Evolutionary conservation across 2,329 filamentous ascomycete species (phyloP), one percentile per base, ranked within the genome.

Genomic region (Sarocladium brachiariae): DNA sequence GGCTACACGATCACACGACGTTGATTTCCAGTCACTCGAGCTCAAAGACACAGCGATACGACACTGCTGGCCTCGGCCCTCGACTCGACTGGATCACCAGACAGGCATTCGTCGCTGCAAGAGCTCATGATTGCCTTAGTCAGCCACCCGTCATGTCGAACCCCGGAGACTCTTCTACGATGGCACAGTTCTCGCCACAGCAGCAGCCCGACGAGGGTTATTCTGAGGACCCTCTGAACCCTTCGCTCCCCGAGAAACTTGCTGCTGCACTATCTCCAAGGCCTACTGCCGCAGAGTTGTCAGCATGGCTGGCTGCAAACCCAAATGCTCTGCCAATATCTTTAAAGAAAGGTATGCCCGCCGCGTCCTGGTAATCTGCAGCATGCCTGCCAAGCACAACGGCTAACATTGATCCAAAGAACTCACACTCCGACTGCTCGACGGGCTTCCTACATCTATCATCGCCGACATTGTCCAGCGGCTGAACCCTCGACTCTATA

Each of bases 401-500:
- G 11, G 2, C 45, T 27, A 13, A 47, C 25, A 47, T 30, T 4
- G 4, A 25, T 47, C 33, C n/a, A 21, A 45, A 95, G 90, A 92
- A 64, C 80, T 95, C 57, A 86, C 87, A 35, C 89, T 92, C 70
- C 77, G 81, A 41, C 77, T 96, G 21, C 75, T 96, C 51, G 80
- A 85, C 52, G 84, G 86, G 51, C 75, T 96, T 24, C 87, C 87
- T 16, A 95, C 89, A 1, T 87, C 87, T 6, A 81, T 84, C 50
- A 84, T 96, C 53, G 84, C 86, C 47, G 77, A 85, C 39, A 87
- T 96, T 50, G 88, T 96, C 43, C 81, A 91, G 50, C 80, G 85
- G 55, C 72, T 96, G 16, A 87, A 84, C 55, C 88, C 90, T 3
- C 78, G 91, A 49, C 83, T 97, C 2, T 91, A 96, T 67, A 92